Percentiles rank a stretch among this genome's conserved stretches.
These are phyloP conservation scores for Microthlaspi erraticum DNA, from an alignment of 345 rosid genomes.

Conservation along the genomic window DNA sequence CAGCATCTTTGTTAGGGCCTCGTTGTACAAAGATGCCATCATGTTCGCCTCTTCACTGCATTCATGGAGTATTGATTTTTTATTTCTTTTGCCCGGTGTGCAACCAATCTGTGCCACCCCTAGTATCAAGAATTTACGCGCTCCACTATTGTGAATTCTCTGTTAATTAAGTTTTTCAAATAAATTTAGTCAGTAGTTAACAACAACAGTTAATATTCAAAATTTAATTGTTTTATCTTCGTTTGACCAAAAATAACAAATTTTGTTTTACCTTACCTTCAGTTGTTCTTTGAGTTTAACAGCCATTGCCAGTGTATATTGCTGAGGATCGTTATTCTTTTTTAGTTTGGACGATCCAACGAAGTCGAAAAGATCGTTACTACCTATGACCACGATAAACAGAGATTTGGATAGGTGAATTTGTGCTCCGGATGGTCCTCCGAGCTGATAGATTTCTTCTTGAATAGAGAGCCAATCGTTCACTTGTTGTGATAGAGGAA, in stretches of 20 bases:
- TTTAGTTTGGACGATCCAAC: constrained; percentile 49
- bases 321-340: constrained; percentile 47
- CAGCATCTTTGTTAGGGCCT: constrained; percentile 49
- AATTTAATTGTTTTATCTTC: no score
- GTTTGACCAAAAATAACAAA: no score
- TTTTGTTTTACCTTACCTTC: no score
- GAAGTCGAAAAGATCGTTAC: constrained; percentile 70
- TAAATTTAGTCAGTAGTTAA: neutral
- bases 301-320: constrained; percentile 54
- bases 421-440: constrained; percentile 46
- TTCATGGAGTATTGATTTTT: constrained; percentile 42
- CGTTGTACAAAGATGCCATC: constrained; percentile 55
- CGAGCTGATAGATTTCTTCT: constrained; percentile 36
- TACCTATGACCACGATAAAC: constrained; percentile 56
- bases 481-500: constrained; percentile 63
- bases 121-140: constrained; percentile 53
- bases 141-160: constrained; percentile 54
- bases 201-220: no score
- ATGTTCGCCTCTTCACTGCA: constrained; percentile 54
- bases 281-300: constrained; percentile 55
- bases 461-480: constrained; percentile 47
- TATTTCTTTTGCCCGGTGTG: constrained; percentile 54
- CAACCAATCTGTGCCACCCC: constrained; percentile 67
- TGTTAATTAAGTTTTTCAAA: constrained; percentile 21
- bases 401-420: constrained; percentile 57